phyloP scores from a whole-genome alignment of 2,329 filamentous ascomycete genomes.

The Oidium heveae region DNA sequence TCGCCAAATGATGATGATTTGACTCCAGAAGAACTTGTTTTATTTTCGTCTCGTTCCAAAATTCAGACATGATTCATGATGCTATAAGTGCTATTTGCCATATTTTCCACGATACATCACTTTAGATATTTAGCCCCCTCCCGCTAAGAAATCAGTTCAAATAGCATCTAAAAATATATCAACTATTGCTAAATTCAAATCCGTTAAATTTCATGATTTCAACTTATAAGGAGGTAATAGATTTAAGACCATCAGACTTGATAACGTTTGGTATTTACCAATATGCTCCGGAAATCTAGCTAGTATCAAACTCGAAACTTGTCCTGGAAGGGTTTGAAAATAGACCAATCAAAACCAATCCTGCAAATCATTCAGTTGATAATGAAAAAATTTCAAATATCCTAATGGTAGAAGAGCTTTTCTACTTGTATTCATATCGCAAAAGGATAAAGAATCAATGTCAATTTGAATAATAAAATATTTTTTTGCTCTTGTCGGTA shows the following conservation, averaged over 20 bases:
- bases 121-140: neutral
- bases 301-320: neutral
- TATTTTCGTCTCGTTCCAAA: neutral
- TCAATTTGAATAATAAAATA: neutral
- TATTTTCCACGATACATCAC: neutral
- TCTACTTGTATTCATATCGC: neutral
- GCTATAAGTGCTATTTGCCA: neutral
- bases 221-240: neutral
- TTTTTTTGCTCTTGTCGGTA: neutral
- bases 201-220: neutral
- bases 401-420: neutral
- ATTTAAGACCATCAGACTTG: neutral
- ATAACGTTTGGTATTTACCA: neutral
- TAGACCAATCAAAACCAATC: neutral
- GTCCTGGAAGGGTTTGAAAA: neutral
- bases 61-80: neutral
- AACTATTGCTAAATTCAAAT: neutral
- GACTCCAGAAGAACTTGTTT: neutral
- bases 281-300: neutral
- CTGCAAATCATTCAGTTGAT: neutral
- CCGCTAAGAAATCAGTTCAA: neutral
- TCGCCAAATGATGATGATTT: neutral
- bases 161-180: neutral
- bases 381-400: neutral
- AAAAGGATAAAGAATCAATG: neutral